Percentiles rank a stretch among this genome's conserved stretches.
Evolutionary conservation across 2,329 filamentous ascomycete species (phyloP).

Genomic region (Penicillium thymicola): DNA sequence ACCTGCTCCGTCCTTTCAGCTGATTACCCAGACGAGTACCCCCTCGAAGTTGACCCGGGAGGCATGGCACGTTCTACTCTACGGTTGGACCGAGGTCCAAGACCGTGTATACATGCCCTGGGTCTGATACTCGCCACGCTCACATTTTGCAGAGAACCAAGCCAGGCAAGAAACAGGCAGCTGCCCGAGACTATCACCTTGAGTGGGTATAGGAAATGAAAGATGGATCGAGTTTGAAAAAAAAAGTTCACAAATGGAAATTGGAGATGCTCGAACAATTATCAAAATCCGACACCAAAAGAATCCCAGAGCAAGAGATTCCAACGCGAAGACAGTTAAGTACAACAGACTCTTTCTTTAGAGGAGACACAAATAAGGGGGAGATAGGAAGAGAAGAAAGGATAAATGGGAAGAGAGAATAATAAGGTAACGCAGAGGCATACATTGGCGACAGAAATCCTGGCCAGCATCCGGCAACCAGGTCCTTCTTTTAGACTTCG

Average conservation of each 20-base stretch:
- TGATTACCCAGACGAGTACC: background rate
- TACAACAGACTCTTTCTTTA: constrained; percentile 25
- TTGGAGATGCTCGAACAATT: constrained; percentile 29
- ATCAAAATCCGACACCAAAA: constrained; percentile 22
- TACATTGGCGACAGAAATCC: constrained; percentile 16
- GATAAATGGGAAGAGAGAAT: constrained; percentile 13
- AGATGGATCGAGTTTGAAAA: constrained; percentile 5
- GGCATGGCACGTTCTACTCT: background rate
- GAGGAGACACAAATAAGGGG: constrained; percentile 12
- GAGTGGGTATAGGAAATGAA: background rate
- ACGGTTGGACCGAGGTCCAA: constrained; percentile 4
- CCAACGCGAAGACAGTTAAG: constrained; percentile 21
- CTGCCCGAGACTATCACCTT: background rate
- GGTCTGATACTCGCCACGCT: constrained; percentile 17
- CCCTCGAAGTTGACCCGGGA: background rate
- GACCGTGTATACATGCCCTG: constrained; percentile 13
- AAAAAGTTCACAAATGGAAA: constrained; percentile 21
- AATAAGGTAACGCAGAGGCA: constrained; percentile 17
- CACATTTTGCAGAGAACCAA: constrained; percentile 2
- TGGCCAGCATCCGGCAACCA: constrained; percentile 21
- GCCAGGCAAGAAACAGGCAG: background rate
- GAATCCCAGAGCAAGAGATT: constrained; percentile 13
- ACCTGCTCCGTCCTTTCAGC: background rate
- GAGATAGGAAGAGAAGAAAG: constrained; percentile 8
- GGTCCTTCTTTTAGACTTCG: constrained; percentile 15